These are phyloP conservation scores for Skeletonema costatum DNA, from an alignment of 108 stramenopile genomes.

Conservation along the genomic window DNA sequence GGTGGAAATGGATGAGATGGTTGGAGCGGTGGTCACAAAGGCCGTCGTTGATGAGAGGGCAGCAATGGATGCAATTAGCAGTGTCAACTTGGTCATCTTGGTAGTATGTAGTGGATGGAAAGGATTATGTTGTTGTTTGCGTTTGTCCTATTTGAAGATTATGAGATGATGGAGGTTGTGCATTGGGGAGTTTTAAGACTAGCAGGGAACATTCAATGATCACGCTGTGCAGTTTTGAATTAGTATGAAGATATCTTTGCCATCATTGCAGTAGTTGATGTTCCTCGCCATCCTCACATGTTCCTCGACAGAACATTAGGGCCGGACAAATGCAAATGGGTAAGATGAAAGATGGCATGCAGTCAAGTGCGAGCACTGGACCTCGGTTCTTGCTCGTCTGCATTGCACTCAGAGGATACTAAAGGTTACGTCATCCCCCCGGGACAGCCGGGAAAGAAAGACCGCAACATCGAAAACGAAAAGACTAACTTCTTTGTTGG, in stretches of 20 bases:
- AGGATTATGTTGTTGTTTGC: neutral
- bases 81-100: neutral
- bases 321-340: too few species aligned
- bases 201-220: neutral
- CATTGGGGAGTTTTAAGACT: neutral
- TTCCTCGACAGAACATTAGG: neutral
- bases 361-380: too few species aligned
- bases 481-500: too few species aligned
- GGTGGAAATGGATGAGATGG: neutral
- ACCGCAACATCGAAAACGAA: too few species aligned
- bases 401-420: too few species aligned
- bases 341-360: too few species aligned
- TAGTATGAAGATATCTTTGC: neutral
- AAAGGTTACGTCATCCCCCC: too few species aligned
- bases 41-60: neutral
- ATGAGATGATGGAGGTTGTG: neutral
- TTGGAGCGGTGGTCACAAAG: neutral
- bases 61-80: neutral
- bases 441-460: too few species aligned
- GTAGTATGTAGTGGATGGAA: neutral
- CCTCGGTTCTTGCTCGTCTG: too few species aligned
- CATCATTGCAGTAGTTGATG: neutral
- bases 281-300: neutral
- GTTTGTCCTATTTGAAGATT: too few species aligned
- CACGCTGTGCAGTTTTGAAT: neutral